phyloP scores from a whole-genome alignment of 139 green algal species.

The Ulvella scutata region DNA sequence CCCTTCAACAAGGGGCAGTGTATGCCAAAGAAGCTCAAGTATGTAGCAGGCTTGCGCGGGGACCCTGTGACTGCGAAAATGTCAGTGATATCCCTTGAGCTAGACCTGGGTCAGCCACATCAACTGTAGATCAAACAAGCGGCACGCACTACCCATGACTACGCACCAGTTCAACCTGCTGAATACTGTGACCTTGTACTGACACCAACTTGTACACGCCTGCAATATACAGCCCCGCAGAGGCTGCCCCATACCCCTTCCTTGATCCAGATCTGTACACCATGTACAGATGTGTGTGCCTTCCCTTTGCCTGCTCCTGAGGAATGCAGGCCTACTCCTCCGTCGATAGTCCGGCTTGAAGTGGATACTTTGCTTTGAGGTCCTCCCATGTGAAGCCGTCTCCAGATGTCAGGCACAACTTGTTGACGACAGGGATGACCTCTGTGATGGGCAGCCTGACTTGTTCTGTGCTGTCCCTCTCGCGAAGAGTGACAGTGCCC shows the following conservation, averaged over 20 bases:
- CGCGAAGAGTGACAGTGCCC: constrained; percentile 78
- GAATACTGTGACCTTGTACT: too few species aligned
- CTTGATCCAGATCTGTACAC: too few species aligned
- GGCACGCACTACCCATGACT: not conserved
- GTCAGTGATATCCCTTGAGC: constrained; percentile 42
- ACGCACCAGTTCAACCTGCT: too few species aligned
- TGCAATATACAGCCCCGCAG: not conserved
- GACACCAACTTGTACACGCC: too few species aligned
- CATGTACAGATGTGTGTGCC: too few species aligned
- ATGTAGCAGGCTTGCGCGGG: constrained; percentile 42
- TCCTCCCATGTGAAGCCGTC: not conserved
- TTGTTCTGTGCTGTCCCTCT: constrained; percentile 80
- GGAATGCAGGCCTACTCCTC: too few species aligned
- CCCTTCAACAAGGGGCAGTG: constrained; percentile 33
- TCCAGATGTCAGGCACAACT: not conserved
- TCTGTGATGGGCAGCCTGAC: constrained; percentile 16
- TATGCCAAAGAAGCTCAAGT: constrained; percentile 51
- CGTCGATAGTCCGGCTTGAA: too few species aligned
- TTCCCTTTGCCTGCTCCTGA: too few species aligned
- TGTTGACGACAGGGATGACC: not conserved
- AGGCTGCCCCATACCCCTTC: too few species aligned
- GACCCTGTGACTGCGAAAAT: constrained; percentile 28
- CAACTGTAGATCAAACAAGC: too few species aligned
- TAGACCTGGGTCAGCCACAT: constrained; percentile 57
- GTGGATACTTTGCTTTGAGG: not conserved